Conservation (phyloP, 208 protist species). For the Polymyxa betae region DNA sequence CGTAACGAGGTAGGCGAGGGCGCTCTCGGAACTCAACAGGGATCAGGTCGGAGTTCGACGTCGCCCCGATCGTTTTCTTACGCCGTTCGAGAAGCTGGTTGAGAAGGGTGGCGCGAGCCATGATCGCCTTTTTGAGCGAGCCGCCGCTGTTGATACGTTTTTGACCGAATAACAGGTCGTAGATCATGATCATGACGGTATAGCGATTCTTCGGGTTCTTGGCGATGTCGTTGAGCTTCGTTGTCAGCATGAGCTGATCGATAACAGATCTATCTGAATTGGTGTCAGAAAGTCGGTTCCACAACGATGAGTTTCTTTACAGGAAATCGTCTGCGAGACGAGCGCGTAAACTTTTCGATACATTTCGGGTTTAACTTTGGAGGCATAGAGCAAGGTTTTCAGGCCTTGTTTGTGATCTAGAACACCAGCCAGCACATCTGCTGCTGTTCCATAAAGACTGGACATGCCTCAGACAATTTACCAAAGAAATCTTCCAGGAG, state of each 20-base stretch:
- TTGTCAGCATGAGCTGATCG: neutral
- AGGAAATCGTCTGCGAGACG: slow-evolving; percentile 68
- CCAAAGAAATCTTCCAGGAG: neutral
- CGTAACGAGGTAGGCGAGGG: slow-evolving; percentile 66
- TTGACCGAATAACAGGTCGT: slow-evolving; percentile 59
- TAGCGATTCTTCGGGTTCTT: neutral
- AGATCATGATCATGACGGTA: slow-evolving; percentile 11
- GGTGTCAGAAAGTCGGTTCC: neutral
- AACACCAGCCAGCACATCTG: neutral
- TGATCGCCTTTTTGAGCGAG: neutral
- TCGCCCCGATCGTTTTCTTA: neutral
- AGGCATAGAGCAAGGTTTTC: neutral
- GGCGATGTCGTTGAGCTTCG: neutral
- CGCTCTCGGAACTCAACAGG: neutral
- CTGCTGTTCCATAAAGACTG: neutral
- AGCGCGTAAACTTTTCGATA: slow-evolving; percentile 62
- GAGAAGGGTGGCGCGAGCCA: neutral
- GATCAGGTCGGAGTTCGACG: neutral
- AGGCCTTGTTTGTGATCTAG: neutral
- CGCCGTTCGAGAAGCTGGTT: neutral
- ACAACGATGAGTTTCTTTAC: slow-evolving; percentile 59
- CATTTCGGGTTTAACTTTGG: neutral
- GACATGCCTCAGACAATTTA: neutral
- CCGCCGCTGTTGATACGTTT: neutral
- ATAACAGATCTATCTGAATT: neutral